Evolutionary conservation across 1,139 yeast genomes (phyloP).

Genomic region (Candida buenavistaensis): DNA sequence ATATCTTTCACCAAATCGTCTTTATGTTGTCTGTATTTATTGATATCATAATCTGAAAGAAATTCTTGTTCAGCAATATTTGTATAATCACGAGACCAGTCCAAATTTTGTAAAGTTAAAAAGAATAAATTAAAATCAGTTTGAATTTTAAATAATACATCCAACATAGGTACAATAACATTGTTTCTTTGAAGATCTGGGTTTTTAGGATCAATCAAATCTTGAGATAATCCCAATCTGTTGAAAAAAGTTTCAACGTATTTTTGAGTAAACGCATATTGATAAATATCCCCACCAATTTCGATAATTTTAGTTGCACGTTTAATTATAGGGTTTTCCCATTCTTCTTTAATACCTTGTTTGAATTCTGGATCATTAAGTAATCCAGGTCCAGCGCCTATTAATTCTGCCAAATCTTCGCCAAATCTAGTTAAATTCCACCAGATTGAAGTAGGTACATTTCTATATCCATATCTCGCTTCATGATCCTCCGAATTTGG

Average conservation of each 20-base stretch:
- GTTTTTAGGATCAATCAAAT: slow-evolving; percentile 34
- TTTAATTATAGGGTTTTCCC: slow-evolving; percentile 51
- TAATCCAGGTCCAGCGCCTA: slow-evolving; percentile 64
- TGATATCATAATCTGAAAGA: slow-evolving; percentile 18
- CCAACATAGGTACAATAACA: slow-evolving; percentile 61
- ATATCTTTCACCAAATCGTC: slow-evolving; percentile 34
- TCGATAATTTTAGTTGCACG: slow-evolving; percentile 70
- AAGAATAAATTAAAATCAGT: slow-evolving; percentile 84
- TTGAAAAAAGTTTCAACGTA: slow-evolving; percentile 62
- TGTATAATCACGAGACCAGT: slow-evolving; percentile 18
- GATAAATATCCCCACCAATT: slow-evolving; percentile 64
- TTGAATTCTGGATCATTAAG: slow-evolving; percentile 41
- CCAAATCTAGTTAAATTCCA: slow-evolving; percentile 90
- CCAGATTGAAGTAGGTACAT: slow-evolving; percentile 87
- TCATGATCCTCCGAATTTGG: slow-evolving; percentile 87
- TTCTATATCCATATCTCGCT: slow-evolving; percentile 71
- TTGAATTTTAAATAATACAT: slow-evolving; percentile 58
- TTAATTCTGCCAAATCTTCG: slow-evolving; percentile 76
- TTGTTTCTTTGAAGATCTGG: slow-evolving; percentile 42
- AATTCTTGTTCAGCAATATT: slow-evolving; percentile 28
- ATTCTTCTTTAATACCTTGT: slow-evolving; percentile 42
- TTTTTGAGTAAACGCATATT: slow-evolving; percentile 56
- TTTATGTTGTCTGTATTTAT: slow-evolving; percentile 25
- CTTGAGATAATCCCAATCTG: slow-evolving; percentile 63
- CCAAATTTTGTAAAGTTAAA: slow-evolving; percentile 53